Evolutionary conservation across 169 alveolate genomes (phyloP), one percentile per base, ranked within the genome.

Genomic region (Plasmodium berghei): DNA sequence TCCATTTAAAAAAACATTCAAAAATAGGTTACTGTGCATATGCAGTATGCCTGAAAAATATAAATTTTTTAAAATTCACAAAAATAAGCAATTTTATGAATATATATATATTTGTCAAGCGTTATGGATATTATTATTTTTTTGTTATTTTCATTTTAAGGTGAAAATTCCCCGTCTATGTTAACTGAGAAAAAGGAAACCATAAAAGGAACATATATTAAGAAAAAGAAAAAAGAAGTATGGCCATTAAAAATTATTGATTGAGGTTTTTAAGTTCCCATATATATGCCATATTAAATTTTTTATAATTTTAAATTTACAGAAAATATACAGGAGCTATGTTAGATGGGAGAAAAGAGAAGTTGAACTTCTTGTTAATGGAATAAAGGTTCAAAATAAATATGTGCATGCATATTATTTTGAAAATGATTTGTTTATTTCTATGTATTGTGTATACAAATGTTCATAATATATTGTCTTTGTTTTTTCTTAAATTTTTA

Each of bases 291-390:
- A 52, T 52, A 16, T 52, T 52, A 52, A 14, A 0, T 8, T 52
- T 52, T 52, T 52, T 14, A 14, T 22, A 12, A 1, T 49, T 22
- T 22, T 10, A 34, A 54, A n/a, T 49, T n/a, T 26, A 49, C 18
- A 73, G 87, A 61, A 16, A 48, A 73, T 26, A 18, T 73, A 73
- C 72, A 73, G 62, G 42, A 40, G 73, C 14, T 63, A 52, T 1
- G 73, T 73, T 24, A 73, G 62, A 40, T 73, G 87, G 87, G 61
- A 58, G 22, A 34, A 73, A 34, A 16, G 67, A 49, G 87, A 73
- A 54, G 40, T 58, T 14, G 48, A 73, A 28, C 72, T 48, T 3
- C 72, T 73, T 18, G 62, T 73, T 26, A 40, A 59, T 16, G 87
- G 87, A 49, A 73, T 73, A 20, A 73, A 73, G 12, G 87, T 73